A percentile compares a stretch with the other conserved stretches of the same genome.
phyloP scores from a whole-genome alignment of 352 stramenopile species.

The Globisporangium nagaii region DNA sequence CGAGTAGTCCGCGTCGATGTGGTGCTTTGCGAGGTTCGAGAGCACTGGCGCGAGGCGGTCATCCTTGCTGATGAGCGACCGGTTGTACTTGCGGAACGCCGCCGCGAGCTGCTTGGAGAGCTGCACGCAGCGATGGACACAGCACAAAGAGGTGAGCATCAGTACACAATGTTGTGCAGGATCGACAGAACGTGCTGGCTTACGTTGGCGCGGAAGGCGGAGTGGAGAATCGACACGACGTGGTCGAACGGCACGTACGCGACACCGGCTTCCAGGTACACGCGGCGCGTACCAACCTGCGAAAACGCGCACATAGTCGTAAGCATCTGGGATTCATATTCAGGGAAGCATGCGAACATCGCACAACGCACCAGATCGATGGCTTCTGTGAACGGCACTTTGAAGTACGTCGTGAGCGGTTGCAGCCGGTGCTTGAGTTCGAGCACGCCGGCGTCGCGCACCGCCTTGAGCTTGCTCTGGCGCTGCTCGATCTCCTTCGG shows the following conservation, averaged over 20 bases:
- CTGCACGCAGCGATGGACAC: constrained; percentile 17
- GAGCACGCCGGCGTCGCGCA: constrained; percentile 47
- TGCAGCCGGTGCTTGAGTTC: constrained; percentile 37
- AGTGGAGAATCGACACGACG: constrained; percentile 93
- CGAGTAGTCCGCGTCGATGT: constrained; percentile 91
- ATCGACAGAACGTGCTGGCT: not conserved
- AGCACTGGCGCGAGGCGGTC: constrained; percentile 92
- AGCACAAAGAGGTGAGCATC: constrained; percentile 3
- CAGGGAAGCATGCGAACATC: not conserved
- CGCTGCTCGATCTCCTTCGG: constrained; percentile 58
- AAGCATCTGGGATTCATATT: not conserved
- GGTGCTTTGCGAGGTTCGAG: constrained; percentile 95
- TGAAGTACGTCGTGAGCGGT: constrained; percentile 87
- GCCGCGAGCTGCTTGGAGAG: constrained; percentile 90
- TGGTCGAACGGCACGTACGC: constrained; percentile 95
- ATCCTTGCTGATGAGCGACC: constrained; percentile 89
- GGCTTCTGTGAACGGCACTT: constrained; percentile 96
- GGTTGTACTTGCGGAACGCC: constrained; percentile 85
- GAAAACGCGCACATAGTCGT: not conserved
- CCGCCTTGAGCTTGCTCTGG: constrained; percentile 60
- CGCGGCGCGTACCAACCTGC: constrained; percentile 73
- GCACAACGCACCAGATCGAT: constrained; percentile 85
- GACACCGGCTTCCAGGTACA: constrained; percentile 92
- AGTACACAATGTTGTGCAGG: not conserved
- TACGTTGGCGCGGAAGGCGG: constrained; percentile 88